Evolutionary conservation across 352 stramenopile species (phyloP), one percentile per base, ranked within the genome.

Genomic region (Pythium brachiatum): DNA sequence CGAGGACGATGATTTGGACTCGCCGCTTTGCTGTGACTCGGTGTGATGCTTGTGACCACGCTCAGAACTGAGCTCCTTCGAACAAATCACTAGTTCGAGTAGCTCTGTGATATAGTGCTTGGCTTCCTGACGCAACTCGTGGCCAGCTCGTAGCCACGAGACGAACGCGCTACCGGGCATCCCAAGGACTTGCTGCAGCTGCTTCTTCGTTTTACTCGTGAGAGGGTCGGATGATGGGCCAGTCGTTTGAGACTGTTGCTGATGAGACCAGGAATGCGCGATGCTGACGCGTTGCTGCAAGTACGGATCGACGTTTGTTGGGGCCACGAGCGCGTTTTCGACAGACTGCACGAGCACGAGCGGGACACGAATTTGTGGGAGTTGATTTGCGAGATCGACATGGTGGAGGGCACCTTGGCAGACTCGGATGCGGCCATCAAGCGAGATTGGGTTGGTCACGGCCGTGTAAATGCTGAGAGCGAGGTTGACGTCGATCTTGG

Each of bases 391-490:
- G 3, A 97, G 57, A 57, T 97, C 90, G 23, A 79, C 58, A 62
- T 96, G 85, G 13, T 86, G 75, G 38, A 97, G 64, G 8, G 84
- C 86, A 13, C 89, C 90, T 50, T 88, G 72, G 41, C 81, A 94
- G 11, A 97, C 69, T 0, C 84, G 81, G 25, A 94, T 80, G 25
- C 93, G 81, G 0, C 92, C 92, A 43, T 97, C 87, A 25, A 96
- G 78, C 3, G 90, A 90, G 57, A 98, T 97, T 1, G 88, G 68
- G 55, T 98, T 98, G 1, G 85, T 94, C 25, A 98, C 90, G 0
- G 92, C 92, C 12, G 90, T 97, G 73, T 97, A 97, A 21, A 97
- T 96, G 51, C 94, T 97, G 2, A 97, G 74, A 2, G 90, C 92
- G 1, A 97, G 71, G 29, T 96, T 94, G 43, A 81, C 70, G 39